Conservation (phyloP, 2,329 filamentous ascomycete species). For the Arthrobotrys entomopaga region DNA sequence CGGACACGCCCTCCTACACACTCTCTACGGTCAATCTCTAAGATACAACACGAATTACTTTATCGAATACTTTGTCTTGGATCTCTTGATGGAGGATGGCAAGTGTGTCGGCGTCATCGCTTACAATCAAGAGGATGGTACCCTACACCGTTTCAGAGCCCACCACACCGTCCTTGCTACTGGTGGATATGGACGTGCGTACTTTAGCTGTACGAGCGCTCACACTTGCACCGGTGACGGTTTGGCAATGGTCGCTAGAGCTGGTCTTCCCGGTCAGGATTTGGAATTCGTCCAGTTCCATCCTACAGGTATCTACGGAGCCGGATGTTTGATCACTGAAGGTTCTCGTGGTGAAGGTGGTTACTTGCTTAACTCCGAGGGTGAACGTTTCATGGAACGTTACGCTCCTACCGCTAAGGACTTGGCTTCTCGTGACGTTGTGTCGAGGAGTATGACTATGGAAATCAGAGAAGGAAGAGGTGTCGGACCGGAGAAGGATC, state of each 20-base stretch:
- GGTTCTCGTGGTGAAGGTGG: conserved; percentile 97
- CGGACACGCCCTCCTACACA: conserved; percentile 96
- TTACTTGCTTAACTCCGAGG: conserved; percentile 96
- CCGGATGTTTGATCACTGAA: conserved; percentile 97
- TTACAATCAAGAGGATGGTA: conserved; percentile 99
- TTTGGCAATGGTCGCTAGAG: conserved; percentile 99
- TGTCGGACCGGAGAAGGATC: conserved; percentile 96
- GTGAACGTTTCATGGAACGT: conserved; percentile 99
- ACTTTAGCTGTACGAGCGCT: conserved; percentile 97
- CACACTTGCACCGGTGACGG: conserved; percentile 99
- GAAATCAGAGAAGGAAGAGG: conserved; percentile 97
- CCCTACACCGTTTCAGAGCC: conserved; percentile 93
- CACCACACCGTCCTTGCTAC: conserved; percentile 97
- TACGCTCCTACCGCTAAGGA: conserved; percentile 98
- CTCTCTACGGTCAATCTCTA: conserved; percentile 95
- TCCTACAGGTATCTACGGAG: conserved; percentile 98
- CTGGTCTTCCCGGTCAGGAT: conserved; percentile 98
- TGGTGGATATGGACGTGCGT: conserved; percentile 95
- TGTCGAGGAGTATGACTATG: conserved; percentile 97
- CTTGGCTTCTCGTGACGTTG: conserved; percentile 93
- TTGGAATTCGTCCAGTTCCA: conserved; percentile 99
- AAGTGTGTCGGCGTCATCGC: conserved; percentile 96
- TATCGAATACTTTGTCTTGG: conserved; percentile 97
- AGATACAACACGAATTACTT: conserved; percentile 99
- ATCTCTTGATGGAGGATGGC: conserved; percentile 96